Evolutionary conservation across 2,329 filamentous ascomycete species (phyloP).

Genomic region (Pseudogymnoascus destructans): DNA sequence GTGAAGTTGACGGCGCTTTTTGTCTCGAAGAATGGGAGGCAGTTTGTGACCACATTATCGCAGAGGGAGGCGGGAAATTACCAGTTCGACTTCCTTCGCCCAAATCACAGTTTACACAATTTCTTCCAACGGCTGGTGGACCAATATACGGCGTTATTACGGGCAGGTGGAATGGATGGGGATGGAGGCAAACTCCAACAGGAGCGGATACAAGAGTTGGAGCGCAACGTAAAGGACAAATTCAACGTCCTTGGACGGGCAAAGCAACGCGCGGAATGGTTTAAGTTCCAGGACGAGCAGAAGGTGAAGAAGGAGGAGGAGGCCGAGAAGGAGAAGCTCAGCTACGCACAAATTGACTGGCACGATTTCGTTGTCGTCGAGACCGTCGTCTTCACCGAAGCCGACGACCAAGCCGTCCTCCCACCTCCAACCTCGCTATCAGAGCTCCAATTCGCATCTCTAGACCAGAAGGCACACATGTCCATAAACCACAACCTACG

Average conservation of each 20-base stretch:
- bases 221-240: slow-evolving; percentile 64
- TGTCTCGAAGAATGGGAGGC: slow-evolving; percentile 81
- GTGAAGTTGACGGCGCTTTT: slow-evolving; percentile 73
- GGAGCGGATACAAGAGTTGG: slow-evolving; percentile 57
- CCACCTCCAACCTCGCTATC: slow-evolving; percentile 80
- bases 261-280: slow-evolving; percentile 75
- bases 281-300: slow-evolving; percentile 71
- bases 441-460: slow-evolving; percentile 83
- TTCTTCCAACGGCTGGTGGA: slow-evolving; percentile 89
- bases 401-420: slow-evolving; percentile 73
- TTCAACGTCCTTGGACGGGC: slow-evolving; percentile 69
- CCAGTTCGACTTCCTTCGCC: slow-evolving; percentile 91
- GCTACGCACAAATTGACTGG: slow-evolving; percentile 87
- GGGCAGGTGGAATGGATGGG: slow-evolving; percentile 53
- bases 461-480: slow-evolving; percentile 88
- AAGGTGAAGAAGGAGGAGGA: slow-evolving; percentile 82
- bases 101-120: slow-evolving; percentile 90
- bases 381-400: slow-evolving; percentile 82
- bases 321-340: slow-evolving; percentile 62
- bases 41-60: slow-evolving; percentile 79
- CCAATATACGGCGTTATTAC: slow-evolving; percentile 75
- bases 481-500: slow-evolving; percentile 66
- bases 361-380: slow-evolving; percentile 94
- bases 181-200: slow-evolving; percentile 51
- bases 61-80: slow-evolving; percentile 83